Conservation (phyloP, 768 basidiomycete species). For the Lyophyllum decastes region DNA sequence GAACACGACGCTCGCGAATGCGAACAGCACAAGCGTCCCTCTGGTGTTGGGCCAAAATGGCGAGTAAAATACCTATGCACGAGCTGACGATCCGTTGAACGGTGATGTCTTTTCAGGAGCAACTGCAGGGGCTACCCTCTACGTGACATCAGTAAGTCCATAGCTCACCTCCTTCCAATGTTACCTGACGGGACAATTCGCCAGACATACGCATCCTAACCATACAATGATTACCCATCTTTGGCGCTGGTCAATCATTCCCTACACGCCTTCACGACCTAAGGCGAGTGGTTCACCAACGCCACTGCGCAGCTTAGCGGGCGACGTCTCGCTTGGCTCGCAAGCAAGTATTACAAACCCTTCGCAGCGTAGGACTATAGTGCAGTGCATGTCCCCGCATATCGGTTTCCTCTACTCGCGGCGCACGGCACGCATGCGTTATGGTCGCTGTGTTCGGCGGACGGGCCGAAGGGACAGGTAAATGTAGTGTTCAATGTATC, state of each 20-base stretch:
- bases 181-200: not conserved
- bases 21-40: conserved; percentile 46
- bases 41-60: conserved; percentile 45
- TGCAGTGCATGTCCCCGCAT: conserved; percentile 22
- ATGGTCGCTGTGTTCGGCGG: conserved; percentile 42
- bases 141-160: conserved; percentile 44
- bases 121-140: conserved; percentile 36
- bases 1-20: conserved; percentile 41
- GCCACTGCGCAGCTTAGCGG: conserved; percentile 35
- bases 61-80: conserved; percentile 8
- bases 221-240: conserved; percentile 48
- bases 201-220: conserved; percentile 51
- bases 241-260: conserved; percentile 38
- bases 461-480: conserved; percentile 27
- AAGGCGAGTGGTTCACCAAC: conserved; percentile 38
- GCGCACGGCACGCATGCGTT: conserved; percentile 29
- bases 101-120: conserved; percentile 26
- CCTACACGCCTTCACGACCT: conserved; percentile 36
- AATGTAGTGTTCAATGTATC: conserved; percentile 39
- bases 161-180: not conserved
- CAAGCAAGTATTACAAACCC: conserved; percentile 29
- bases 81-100: not conserved
- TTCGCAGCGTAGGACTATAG: conserved; percentile 38
- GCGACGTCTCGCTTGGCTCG: conserved; percentile 35
- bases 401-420: conserved; percentile 29